Evolutionary conservation across 2,329 filamentous ascomycete genomes (phyloP), one percentile per base, ranked within the genome.

Genomic region (Karstenula rhodostoma): DNA sequence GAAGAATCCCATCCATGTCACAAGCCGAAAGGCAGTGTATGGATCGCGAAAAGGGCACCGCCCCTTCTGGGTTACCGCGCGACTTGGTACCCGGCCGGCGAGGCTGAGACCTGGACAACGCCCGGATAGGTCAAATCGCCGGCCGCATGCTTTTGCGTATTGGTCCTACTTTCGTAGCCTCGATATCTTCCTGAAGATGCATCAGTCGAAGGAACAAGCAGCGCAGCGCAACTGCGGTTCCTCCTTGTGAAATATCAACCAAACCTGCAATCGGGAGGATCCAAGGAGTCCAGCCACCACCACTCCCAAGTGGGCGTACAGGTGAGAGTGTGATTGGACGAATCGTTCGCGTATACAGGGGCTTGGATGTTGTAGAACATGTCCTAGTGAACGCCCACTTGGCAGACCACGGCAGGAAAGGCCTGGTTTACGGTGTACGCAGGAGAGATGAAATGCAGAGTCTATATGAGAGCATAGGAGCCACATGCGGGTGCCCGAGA

Each of bases 1-100:
- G 40, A 54, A 25, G n/a, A 54, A 44, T 7, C 51, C 25, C 17
- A 29, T n/a, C 51, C 51, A 33, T 54, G 17, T 42, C 27, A 32
- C 37, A 54, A 46, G 51, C 40, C 40, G 40, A 44, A 44, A 23
- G 15, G 37, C 35, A 46, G 1, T 52, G 50, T 52, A 29, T 27
- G 35, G 48, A 17, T 29, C 22, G 32, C 29, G 35, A 23, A 23
- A 47, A 27, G 23, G 44, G 23, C 44, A 29, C 27, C 25, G 51
- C 51, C 51, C 22, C 9, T 7, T n/a, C 42, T 5, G 27, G 17
- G 27, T 15, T 54, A 46, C 46, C n/a, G 25, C 51, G 35, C 40
- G 37, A 40, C 35, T 44, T 54, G 17, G 22, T 25, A 33, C 51
- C 51, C n/a, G 17, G 51, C 22, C 51, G 10, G n/a, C 40, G 51